A percentile compares a stretch with the other conserved stretches of the same genome.
Conservation (phyloP, 2,329 filamentous ascomycete species). For the Helicocarpus griseus region DNA sequence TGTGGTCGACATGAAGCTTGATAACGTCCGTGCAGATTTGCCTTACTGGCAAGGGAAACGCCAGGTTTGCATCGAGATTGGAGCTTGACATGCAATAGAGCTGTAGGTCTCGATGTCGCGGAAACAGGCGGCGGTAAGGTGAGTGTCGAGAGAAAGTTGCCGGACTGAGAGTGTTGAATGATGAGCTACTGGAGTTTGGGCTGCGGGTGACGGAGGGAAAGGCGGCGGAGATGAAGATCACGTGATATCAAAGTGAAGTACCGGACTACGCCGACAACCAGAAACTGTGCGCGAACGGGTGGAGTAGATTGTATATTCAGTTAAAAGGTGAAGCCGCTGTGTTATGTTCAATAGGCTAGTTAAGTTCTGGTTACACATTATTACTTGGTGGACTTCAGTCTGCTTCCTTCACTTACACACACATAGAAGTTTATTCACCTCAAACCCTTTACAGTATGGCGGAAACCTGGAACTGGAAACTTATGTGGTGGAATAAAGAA, state of each 20-base stretch:
- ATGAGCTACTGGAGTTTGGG: not conserved
- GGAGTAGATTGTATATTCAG: too few relatives aligned
- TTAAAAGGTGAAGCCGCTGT: too few relatives aligned
- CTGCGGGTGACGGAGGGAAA: not conserved
- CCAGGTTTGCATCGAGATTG: not conserved
- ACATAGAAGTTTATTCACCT: too few relatives aligned
- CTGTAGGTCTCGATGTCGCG: not conserved
- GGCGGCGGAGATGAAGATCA: not conserved
- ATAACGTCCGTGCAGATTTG: not conserved
- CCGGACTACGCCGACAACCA: too few relatives aligned
- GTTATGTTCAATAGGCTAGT: too few relatives aligned
- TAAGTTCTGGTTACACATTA: too few relatives aligned
- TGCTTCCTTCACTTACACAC: too few relatives aligned
- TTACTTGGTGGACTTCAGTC: too few relatives aligned
- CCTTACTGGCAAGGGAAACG: not conserved
- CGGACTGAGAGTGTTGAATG: not conserved
- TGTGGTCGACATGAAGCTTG: not conserved
- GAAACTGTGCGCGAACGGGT: too few relatives aligned
- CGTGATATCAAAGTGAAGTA: not conserved
- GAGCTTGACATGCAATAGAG: not conserved
- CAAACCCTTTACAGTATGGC: too few relatives aligned
- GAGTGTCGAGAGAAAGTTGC: not conserved
- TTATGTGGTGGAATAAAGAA: too few relatives aligned
- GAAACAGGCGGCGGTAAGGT: not conserved
- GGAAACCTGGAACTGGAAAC: too few relatives aligned